Evolutionary conservation across 164 flowering plant genomes (phyloP).

Genomic region (Protea cynaroides): DNA sequence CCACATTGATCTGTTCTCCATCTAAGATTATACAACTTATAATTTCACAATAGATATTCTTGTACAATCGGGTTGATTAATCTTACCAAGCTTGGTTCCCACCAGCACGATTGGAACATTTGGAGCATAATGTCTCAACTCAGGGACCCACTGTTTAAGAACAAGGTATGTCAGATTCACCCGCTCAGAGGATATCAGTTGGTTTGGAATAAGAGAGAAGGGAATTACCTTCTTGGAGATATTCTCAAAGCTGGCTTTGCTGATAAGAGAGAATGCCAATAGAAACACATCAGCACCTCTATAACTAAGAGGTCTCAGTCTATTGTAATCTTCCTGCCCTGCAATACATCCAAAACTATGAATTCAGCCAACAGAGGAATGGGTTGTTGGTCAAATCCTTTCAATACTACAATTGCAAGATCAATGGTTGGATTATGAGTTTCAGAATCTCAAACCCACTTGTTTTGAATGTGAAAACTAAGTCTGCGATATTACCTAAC

Average conservation of each 20-base stretch:
- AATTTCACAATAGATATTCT: background rate
- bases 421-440: background rate
- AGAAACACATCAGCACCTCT: slow-evolving; percentile 81
- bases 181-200: too few species aligned
- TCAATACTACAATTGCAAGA: background rate
- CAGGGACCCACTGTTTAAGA: slow-evolving; percentile 47
- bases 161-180: slow-evolving; percentile 2
- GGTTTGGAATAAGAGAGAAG: too few species aligned
- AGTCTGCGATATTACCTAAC: too few species aligned
- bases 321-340: slow-evolving; percentile 82
- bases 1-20: too few species aligned
- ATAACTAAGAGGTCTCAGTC: slow-evolving; percentile 72
- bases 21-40: background rate
- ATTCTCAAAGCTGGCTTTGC: slow-evolving; percentile 75
- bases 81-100: slow-evolving; percentile 46
- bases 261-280: slow-evolving; percentile 71
- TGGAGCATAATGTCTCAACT: slow-evolving; percentile 51
- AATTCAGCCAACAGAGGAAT: too few species aligned
- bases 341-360: slow-evolving; percentile 13
- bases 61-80: background rate
- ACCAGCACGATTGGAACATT: slow-evolving; percentile 43
- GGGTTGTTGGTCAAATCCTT: background rate
- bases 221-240: slow-evolving; percentile 41
- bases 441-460: background rate
- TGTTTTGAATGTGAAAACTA: too few species aligned